Base-by-base conservation (phyloP, 768 basidiomycete species). In the Lentinula sp. region DNA sequence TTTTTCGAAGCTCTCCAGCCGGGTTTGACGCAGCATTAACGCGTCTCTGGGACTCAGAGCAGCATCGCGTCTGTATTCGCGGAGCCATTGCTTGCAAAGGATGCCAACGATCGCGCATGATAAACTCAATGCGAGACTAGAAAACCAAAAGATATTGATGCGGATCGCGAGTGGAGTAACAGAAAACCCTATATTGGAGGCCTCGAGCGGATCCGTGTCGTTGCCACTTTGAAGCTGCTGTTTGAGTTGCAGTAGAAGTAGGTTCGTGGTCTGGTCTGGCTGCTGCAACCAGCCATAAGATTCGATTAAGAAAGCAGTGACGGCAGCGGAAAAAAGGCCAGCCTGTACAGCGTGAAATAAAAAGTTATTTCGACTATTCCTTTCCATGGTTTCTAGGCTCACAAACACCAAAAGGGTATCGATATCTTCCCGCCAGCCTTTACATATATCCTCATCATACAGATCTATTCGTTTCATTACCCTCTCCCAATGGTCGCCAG, bases 321-420 rank as follows among this genome's bases (percentile, higher is more conserved):
- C 28, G 28, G 28, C 28, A 28, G 28, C 28, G 28, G 28, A 28
- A 3, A 28, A 28, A 28, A 28, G 28, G 2, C 28, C 28, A 28
- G 28, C 28, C 28, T 28, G 28, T 28, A 28, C 23, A 23, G 3
- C 4, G 28, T 28, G 28, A 28, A 28, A 28, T 28, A 28, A 28
- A 28, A 28, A 28, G 3, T 28, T 28, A 28, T 28, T 28, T 28
- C 4, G 28, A 3, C 28, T 28, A 3, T 28, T 39, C 20, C 20
- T 16, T 46, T n/a, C 39, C 3, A 49, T 16, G 15, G 59, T 28
- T 20, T 54, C 23, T 3, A 43, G 0, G 68, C 68, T 33, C 36
- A 72, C 72, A 42, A 73, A 71, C 7, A 73, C 70, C 33, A 73
- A 62, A 1, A 73, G 62, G 37, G 70, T 70, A 39, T 73, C 70